Base-by-base conservation (phyloP, 331 rosid species). In the Acacia pycnantha region DNA sequence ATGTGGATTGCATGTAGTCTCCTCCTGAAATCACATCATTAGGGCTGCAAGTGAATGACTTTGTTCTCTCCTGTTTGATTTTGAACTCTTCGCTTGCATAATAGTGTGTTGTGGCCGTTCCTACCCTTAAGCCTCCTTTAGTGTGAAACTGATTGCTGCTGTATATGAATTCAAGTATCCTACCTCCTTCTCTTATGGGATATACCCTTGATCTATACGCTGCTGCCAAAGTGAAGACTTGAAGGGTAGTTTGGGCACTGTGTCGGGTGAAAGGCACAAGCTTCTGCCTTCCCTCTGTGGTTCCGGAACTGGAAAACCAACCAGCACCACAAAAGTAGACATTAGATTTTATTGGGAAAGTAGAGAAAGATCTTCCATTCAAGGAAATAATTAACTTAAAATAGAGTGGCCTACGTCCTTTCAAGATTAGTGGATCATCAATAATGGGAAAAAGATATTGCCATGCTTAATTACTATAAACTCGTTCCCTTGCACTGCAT, bases 81-180 rank as follows among this genome's bases (percentile, higher is more conserved):
- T 92, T 93, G 92, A 95, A 95, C 81, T 93, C 94, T 54, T 90
- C 89, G 81, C 98, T 93, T 14, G 91, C 86, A 75, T 88, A 95
- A 79, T 94, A 95, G 80, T 95, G 99, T 50, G 98, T 95, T 71
- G 99, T 95, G 58, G 99, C 99, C 8, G 98, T 90, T 84, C 97
- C 99, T 2, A 83, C 91, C 0, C 85, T 82, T 89, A 95, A 69
- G 0, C 94, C 96, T 81, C 98, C 99, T 78, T 90, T 89, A 10
- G 98, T 88, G 86, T 87, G 91, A 85, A 77, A 88, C 86, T 85
- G 86, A 33, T 85, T 90, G 90, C 99, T 93, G 85, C 99, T 89
- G 86, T 95, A 95, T 86, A 92, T 93, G 77, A 95, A 91, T 79
- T 95, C 99, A 13, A 95, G 88, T 56, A 90, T 81, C 88, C 78